Base-by-base conservation (phyloP, 1,284 basidiomycete species). In the Trametes sp. region DNA sequence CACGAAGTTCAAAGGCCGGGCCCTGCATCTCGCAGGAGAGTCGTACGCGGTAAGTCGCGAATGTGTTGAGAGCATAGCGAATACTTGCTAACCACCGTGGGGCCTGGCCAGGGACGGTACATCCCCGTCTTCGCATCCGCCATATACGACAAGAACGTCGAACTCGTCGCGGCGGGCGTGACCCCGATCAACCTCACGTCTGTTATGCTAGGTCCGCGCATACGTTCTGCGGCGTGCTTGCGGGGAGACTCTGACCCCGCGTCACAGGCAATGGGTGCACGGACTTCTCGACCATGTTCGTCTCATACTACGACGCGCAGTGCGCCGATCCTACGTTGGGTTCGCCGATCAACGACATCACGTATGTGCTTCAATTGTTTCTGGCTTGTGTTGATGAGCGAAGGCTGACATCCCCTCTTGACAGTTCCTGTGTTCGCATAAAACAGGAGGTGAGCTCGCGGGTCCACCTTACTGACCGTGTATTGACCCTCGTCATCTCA, bases 111-210 rank as follows among this genome's bases (percentile, higher is more conserved):
- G 86, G 94, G 94, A 2, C 86, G 92, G 21, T 95, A 94, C 74
- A 79, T 95, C 4, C 94, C 94, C 5, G 78, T 94, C 7, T 95
- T 93, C 67, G 94, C 94, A 0, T 80, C 90, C 1, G 85, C 87
- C 19, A 85, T 96, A 0, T 87, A 90, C 46, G 93, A 95, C 74
- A 87, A 92, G 66, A 95, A 96, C 73, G 77, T 81, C 5, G 72
- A 74, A 28, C 79, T 91, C 13, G 74, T 81, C 13, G 77, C 83
- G n/a, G 82, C 80, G 0, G 90, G 88, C 1, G 73, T 88, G 67
- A 83, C 85, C 6, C 88, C 91, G 0, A 85, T 96, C 69, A 95
- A 95, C 73, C 80, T 96, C 9, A 84, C 86, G 54, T 91, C 89
- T n/a, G 80, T 93, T 28, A 85, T 95, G 78, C 93, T 96, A 52